Conservation (phyloP, 2,329 filamentous ascomycete species). For the Verticillium dahliae region DNA sequence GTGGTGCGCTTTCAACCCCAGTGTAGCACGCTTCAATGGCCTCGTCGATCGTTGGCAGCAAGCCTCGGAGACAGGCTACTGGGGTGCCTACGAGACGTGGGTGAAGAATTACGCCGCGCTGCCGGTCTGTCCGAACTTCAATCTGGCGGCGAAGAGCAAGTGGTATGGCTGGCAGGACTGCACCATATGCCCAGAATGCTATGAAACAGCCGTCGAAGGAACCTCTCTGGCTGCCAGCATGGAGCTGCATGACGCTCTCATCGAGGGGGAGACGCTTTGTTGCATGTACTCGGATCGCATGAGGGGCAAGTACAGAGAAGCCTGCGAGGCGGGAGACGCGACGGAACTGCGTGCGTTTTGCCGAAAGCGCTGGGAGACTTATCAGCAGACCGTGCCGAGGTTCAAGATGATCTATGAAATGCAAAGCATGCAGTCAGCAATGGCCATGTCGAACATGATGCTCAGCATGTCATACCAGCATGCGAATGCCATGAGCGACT, state of each 20-base stretch:
- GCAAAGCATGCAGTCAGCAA: constrained; percentile 10
- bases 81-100: constrained; percentile 19
- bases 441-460: constrained; percentile 13
- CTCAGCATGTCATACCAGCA: constrained; percentile 11
- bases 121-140: constrained; percentile 4
- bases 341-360: constrained; percentile 1
- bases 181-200: constrained; percentile 11
- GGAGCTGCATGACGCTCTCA: constrained; percentile 2
- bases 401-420: constrained; percentile 3
- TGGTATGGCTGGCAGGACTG: constrained; percentile 13
- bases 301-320: constrained; percentile 7
- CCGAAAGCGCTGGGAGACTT: constrained; percentile 3
- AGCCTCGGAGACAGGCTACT: constrained; percentile 23
- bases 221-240: neutral
- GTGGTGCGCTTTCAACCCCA: constrained; percentile 22
- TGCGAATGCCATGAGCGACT: constrained; percentile 22
- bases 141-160: neutral
- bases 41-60: constrained; percentile 20
- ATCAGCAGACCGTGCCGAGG: constrained; percentile 7
- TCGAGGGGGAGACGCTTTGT: constrained; percentile 6
- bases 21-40: constrained; percentile 15
- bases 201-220: constrained; percentile 4
- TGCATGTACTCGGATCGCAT: constrained; percentile 11
- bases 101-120: constrained; percentile 16
- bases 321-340: constrained; percentile 3